Conservation (phyloP, 768 basidiomycete species). For the Exsudoporus frostii region DNA sequence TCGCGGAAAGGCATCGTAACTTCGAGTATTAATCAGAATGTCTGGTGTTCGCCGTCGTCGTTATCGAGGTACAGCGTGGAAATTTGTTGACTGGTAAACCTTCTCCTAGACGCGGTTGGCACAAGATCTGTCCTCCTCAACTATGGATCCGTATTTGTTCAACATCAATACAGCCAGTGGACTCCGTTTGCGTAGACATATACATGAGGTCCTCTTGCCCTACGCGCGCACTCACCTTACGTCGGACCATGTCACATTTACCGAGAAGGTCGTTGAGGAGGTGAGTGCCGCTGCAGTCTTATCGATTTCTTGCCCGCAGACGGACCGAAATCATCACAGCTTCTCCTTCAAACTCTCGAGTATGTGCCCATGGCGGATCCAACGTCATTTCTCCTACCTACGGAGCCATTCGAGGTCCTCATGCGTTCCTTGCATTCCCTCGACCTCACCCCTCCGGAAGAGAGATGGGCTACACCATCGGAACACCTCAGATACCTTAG, state of each 20-base stretch:
- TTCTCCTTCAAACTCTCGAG: constrained; percentile 39
- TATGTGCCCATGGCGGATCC: constrained; percentile 49
- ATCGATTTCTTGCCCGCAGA: not conserved
- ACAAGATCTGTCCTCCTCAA: not conserved
- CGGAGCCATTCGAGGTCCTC: constrained; percentile 52
- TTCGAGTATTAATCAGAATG: not conserved
- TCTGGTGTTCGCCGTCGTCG: not conserved
- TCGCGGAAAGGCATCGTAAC: not conserved
- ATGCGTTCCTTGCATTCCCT: constrained; percentile 32
- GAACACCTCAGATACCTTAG: constrained; percentile 20
- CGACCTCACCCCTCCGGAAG: constrained; percentile 38
- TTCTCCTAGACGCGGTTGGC: not conserved
- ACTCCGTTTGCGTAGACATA: constrained; percentile 38
- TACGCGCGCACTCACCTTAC: constrained; percentile 55
- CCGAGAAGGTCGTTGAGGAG: constrained; percentile 46
- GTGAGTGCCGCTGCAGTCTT: constrained; percentile 25
- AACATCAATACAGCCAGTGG: constrained; percentile 18
- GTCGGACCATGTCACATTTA: constrained; percentile 52
- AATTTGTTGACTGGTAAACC: not conserved
- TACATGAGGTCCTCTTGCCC: constrained; percentile 50
- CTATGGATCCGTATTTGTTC: constrained; percentile 18
- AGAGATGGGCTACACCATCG: constrained; percentile 39
- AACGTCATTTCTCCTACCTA: constrained; percentile 48
- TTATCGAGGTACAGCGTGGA: not conserved
- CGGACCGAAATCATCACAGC: constrained; percentile 30